Evolutionary conservation across 2,329 filamentous ascomycete species (phyloP).

Genomic region (Dactylellina drechsleri): DNA sequence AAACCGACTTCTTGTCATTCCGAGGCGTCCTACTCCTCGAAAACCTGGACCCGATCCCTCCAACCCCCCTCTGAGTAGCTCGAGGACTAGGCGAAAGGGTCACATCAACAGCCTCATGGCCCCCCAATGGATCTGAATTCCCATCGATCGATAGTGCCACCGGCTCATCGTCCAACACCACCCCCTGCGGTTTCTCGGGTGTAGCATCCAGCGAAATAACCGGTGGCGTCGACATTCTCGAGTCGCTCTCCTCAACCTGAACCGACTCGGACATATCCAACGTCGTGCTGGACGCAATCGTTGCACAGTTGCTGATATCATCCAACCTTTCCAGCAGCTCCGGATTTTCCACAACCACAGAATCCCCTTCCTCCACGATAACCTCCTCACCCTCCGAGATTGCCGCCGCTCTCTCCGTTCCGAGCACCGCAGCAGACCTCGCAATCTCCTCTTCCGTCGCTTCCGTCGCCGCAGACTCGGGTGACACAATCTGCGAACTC

Average conservation of each 20-base stretch:
- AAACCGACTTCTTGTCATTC: constrained; percentile 16
- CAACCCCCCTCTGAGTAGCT: constrained; percentile 9
- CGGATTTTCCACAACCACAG: constrained; percentile 21
- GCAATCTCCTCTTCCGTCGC: constrained; percentile 29
- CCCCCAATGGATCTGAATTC: constrained; percentile 44
- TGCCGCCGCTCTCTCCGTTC: constrained; percentile 31
- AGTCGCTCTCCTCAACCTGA: constrained; percentile 45
- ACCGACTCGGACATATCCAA: constrained; percentile 51
- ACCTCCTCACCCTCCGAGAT: constrained; percentile 28
- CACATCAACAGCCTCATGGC: constrained; percentile 50
- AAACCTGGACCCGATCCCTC: constrained; percentile 37
- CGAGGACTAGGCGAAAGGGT: constrained; percentile 21
- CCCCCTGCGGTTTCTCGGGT: constrained; percentile 24
- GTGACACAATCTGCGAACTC: constrained; percentile 6
- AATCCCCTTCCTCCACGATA: constrained; percentile 6
- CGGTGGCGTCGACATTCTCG: constrained; percentile 47
- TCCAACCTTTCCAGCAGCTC: constrained; percentile 21
- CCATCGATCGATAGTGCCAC: constrained; percentile 29
- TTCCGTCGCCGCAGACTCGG: constrained; percentile 4
- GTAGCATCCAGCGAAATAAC: constrained; percentile 46
- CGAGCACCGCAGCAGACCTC: constrained; percentile 38
- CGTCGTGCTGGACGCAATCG: constrained; percentile 30
- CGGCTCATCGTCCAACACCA: constrained; percentile 26
- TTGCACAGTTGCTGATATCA: constrained; percentile 36
- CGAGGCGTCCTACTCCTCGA: constrained; percentile 34